Evolutionary conservation across 1,139 yeast genomes (phyloP), one percentile per base, ranked within the genome.

Genomic region (Casaregolazyma lundiana): DNA sequence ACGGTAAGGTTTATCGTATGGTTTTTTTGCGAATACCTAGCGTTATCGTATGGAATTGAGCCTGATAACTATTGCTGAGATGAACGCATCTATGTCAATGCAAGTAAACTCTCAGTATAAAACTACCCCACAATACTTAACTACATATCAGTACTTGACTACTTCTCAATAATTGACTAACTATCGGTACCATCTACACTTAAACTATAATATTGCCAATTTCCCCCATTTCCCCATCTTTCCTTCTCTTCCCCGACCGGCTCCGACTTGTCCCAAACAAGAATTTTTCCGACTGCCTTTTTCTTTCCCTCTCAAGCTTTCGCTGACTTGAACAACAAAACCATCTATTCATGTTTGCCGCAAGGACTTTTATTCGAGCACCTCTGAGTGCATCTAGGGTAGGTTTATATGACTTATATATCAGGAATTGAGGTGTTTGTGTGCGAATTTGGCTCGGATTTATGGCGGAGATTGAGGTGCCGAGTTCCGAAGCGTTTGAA

Each of bases 331-430:
- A 41, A 21, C 30, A 11, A 30, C 24, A 35, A 38, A 38, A 38
- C 18, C 24, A 38, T 17, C 24, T 20, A 21, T 20, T 38, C 35
- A 42, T 42, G 45, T 35, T 42, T 35, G 39, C 45, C 26, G 45
- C 45, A 22, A 39, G 45, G 36, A 36, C 36, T 34, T 24, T 42
- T 21, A 17, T 26, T 22, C 35, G 41, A 36, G 30, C 36, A 39
- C 44, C 48, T 36, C 30, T 40, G 41, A 44, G 45, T 30, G 36
- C 17, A 15, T 35, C 48, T 26, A 37, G 38, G 48, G 48, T 45
- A 29, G 38, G 48, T 43, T 24, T 26, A 11, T 8, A 13, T 16
- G 35, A 11, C 15, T 16, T 11, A 3, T n/a, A 9, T 2, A 15
- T n/a, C 2, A 3, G 32, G 32, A 15, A 26, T 26, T 26, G 32